phyloP scores from a whole-genome alignment of 2,329 filamentous ascomycete species.

The Botrytis byssoidea region DNA sequence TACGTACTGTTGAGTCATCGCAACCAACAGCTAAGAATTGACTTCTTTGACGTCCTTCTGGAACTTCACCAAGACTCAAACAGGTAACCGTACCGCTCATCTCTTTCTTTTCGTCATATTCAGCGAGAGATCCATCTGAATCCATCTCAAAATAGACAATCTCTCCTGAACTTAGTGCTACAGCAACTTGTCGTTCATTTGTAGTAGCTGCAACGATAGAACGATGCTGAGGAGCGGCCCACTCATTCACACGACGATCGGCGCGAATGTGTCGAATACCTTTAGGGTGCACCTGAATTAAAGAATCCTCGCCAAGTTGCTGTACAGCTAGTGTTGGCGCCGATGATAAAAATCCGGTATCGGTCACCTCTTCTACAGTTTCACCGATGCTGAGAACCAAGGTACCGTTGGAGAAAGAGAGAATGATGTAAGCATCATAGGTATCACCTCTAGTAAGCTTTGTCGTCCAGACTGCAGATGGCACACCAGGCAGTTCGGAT shows the following conservation, averaged over 20 bases:
- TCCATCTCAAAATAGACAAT: constrained; percentile 99
- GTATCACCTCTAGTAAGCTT: constrained; percentile 79
- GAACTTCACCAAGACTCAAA: constrained; percentile 89
- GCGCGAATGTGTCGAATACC: constrained; percentile 88
- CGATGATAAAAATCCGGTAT: constrained; percentile 86
- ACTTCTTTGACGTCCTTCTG: constrained; percentile 83
- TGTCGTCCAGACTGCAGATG: constrained; percentile 91
- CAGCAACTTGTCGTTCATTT: constrained; percentile 88
- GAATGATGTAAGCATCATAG: constrained; percentile 91
- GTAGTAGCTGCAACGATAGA: constrained; percentile 94
- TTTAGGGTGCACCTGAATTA: constrained; percentile 94
- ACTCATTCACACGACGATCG: constrained; percentile 79
- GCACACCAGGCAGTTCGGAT: constrained; percentile 84
- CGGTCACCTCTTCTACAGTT: constrained; percentile 91
- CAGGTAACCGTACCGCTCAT: constrained; percentile 96
- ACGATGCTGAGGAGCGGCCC: constrained; percentile 88
- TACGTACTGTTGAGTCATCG: constrained; percentile 92
- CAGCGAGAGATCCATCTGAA: constrained; percentile 80
- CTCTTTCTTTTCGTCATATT: constrained; percentile 92
- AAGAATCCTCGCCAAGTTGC: constrained; percentile 86
- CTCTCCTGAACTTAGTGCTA: constrained; percentile 92
- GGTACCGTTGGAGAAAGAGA: constrained; percentile 87
- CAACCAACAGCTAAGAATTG: constrained; percentile 95
- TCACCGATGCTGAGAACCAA: constrained; percentile 93
- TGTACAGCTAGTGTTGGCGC: constrained; percentile 90